These are phyloP conservation scores for Volvox carteri DNA, from an alignment of 163 green algal genomes.

Conservation along the genomic window DNA sequence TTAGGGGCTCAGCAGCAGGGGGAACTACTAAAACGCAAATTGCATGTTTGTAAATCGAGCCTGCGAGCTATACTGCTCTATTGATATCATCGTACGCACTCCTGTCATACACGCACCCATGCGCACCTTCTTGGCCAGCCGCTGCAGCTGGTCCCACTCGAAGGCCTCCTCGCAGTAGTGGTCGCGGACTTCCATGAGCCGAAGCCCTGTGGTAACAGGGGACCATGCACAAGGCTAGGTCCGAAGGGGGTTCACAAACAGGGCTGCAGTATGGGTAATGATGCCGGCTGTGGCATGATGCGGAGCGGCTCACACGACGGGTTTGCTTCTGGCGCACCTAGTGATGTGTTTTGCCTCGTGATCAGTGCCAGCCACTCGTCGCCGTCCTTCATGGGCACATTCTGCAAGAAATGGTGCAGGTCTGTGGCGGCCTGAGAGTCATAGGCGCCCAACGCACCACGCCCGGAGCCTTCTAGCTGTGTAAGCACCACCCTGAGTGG, in stretches of 20 bases:
- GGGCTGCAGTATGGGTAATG: too few species aligned
- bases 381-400: conserved; percentile 66
- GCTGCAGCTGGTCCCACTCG: conserved; percentile 79
- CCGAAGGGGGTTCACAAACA: not conserved
- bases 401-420: conserved; percentile 69
- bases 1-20: not conserved
- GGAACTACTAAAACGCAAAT: too few species aligned
- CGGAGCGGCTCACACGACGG: too few species aligned
- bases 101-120: not conserved
- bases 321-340: too few species aligned
- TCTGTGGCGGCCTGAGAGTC: conserved; percentile 66
- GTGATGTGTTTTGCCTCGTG: conserved; percentile 73
- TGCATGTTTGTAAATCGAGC: too few species aligned
- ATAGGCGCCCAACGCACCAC: conserved; percentile 76
- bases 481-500: conserved; percentile 71
- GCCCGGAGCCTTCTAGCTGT: conserved; percentile 80
- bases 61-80: not conserved
- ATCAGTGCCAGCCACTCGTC: conserved; percentile 79
- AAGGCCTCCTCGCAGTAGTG: conserved; percentile 79
- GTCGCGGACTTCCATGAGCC: conserved; percentile 82
- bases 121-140: conserved; percentile 58
- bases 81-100: not conserved
- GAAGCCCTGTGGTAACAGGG: conserved; percentile 61
- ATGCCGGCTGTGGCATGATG: too few species aligned
- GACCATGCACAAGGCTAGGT: not conserved